Evolutionary conservation across 2,329 filamentous ascomycete genomes (phyloP).

Genomic region (Colletotrichum theobromicola): DNA sequence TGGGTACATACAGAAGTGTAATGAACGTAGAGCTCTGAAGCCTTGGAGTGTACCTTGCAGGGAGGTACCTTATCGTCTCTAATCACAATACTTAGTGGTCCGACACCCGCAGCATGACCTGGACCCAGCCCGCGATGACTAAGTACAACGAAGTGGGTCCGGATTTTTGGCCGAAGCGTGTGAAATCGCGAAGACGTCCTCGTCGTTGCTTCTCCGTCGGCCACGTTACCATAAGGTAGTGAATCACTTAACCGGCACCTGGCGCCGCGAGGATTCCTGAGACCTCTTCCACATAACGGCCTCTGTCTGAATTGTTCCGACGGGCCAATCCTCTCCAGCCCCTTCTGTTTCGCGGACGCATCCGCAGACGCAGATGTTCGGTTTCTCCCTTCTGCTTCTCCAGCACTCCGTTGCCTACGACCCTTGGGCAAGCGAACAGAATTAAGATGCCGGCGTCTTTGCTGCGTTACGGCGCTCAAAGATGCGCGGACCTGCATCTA

Average conservation of each 20-base stretch:
- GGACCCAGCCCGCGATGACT: too few species aligned
- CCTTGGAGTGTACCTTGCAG: too few species aligned
- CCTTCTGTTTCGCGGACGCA: neutral
- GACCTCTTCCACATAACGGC: neutral
- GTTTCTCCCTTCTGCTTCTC: neutral
- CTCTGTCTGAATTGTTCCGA: neutral
- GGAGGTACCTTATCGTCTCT: too few species aligned
- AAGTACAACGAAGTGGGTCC: neutral
- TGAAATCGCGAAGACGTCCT: neutral
- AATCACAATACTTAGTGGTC: too few species aligned
- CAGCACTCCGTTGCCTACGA: neutral
- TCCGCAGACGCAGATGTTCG: neutral
- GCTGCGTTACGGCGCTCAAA: slow-evolving; percentile 40
- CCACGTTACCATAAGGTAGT: neutral
- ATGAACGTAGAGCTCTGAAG: too few species aligned
- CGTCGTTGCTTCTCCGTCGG: neutral
- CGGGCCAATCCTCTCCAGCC: neutral
- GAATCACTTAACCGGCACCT: neutral
- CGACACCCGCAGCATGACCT: too few species aligned
- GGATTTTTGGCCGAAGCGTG: neutral
- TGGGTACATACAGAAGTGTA: too few species aligned
- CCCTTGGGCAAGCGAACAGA: neutral
- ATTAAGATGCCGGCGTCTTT: slow-evolving; percentile 18
- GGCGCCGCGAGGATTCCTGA: neutral
- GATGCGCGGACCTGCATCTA: slow-evolving; percentile 52